Evolutionary conservation across 108 stramenopile species (phyloP).

Genomic region (Schizochytrium sp.): DNA sequence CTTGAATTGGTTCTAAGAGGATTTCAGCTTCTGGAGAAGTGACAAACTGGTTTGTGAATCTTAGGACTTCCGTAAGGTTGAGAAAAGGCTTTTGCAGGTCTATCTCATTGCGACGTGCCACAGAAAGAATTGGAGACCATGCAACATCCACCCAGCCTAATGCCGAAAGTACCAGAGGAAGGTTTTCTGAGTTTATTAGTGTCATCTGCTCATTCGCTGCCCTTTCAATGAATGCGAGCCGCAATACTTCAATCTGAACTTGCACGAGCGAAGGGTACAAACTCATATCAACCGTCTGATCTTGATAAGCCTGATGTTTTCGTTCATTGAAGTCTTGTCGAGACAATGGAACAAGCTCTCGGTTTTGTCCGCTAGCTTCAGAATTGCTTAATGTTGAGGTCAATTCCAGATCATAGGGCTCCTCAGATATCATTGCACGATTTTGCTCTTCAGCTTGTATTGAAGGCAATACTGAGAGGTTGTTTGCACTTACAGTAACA

Average conservation of each 20-base stretch:
- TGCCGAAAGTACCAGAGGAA: not conserved
- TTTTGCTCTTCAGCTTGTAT: not conserved
- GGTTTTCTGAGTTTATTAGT: not conserved
- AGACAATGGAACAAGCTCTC: no score
- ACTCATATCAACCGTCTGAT: no score
- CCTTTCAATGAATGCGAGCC: not conserved
- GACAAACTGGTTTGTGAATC: not conserved
- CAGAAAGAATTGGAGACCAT: not conserved
- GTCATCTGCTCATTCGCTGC: not conserved
- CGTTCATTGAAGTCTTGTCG: no score
- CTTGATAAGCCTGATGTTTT: no score
- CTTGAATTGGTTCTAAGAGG: not conserved
- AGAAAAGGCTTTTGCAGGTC: not conserved
- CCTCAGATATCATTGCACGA: not conserved
- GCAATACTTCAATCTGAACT: not conserved
- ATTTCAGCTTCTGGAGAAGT: not conserved
- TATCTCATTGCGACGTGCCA: not conserved
- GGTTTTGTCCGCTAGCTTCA: not conserved
- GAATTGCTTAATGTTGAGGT: not conserved
- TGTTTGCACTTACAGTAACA: not conserved
- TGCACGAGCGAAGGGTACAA: no score
- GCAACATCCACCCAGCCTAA: not conserved
- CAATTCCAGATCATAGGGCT: not conserved
- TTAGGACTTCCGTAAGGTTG: not conserved
- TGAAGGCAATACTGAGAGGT: not conserved